Evolutionary conservation across 1,139 yeast species (phyloP), one percentile per base, ranked within the genome.

Genomic region (Blastobotrys capitulatus): DNA sequence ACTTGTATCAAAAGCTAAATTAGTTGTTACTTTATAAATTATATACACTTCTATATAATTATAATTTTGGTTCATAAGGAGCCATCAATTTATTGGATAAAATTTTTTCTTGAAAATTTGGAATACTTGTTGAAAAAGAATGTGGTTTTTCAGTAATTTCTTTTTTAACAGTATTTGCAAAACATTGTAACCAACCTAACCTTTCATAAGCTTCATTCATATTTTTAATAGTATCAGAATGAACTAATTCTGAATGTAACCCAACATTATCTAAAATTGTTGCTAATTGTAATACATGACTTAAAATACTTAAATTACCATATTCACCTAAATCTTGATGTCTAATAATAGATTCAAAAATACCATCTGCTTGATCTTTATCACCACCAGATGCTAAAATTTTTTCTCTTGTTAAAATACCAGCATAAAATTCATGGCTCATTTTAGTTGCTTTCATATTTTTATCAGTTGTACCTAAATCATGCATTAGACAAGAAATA

Each of bases 361-460:
- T 58, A n/a, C 59, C 55, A 22, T 56, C 60, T 12, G 58, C 59
- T 35, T 49, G 50, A 32, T 55, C 60, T 13, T 48, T 47, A 34
- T 57, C 50, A 3, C 42, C 45, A 15, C 41, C 41, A 10, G 46
- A 43, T 15, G 49, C 44, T 12, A 51, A 43, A 15, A 57, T 38
- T 36, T 53, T 42, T n/a, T 55, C 54, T 9, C 57, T 49, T 5
- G 60, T 57, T 26, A 56, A 41, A 13, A 47, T 34, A 6, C 57
- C 60, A 12, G 59, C 60, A 35, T 53, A 56, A 34, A 54, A 57
- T 47, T 57, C 60, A 49, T 56, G 56, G 37, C 59, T 55, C 43
- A 57, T 49, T 44, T 57, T 55, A 19, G 60, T 52, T 1, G 56
- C 58, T n/a, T 48, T 40, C 35, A 53, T 46, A 47, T 56, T 55